Conservation (phyloP, 2,329 filamentous ascomycete species). For the Colletotrichum plurivorum region DNA sequence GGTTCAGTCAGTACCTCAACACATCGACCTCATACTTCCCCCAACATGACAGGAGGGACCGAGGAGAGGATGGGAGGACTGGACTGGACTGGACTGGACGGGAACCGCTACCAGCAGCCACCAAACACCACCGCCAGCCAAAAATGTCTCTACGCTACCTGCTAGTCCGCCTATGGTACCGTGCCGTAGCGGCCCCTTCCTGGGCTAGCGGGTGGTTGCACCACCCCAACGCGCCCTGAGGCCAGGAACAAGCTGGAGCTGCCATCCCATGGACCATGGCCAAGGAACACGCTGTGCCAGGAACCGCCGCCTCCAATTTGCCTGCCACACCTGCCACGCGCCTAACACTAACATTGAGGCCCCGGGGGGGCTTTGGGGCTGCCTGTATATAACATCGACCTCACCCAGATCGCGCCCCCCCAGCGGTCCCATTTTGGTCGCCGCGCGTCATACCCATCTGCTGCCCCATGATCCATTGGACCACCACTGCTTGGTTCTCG, state of each 20-base stretch:
- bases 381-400: slow-evolving; percentile 35
- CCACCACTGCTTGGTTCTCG: slow-evolving; percentile 32
- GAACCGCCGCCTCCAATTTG: slow-evolving; percentile 39
- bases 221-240: not conserved
- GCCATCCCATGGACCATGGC: slow-evolving; percentile 17
- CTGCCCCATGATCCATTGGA: slow-evolving; percentile 31
- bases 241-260: slow-evolving; percentile 26
- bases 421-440: slow-evolving; percentile 30
- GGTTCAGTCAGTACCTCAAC: too few relatives aligned
- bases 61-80: too few relatives aligned
- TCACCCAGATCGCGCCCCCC: slow-evolving; percentile 31
- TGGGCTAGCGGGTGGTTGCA: not conserved
- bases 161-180: too few relatives aligned
- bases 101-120: slow-evolving; percentile 13
- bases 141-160: not conserved
- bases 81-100: too few relatives aligned
- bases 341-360: not conserved
- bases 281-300: slow-evolving; percentile 28
- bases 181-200: not conserved
- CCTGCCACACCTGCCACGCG: slow-evolving; percentile 32
- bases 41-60: too few relatives aligned
- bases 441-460: slow-evolving; percentile 35
- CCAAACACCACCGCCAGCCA: slow-evolving; percentile 4
- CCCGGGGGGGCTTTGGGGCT: not conserved
- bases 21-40: too few relatives aligned